These are phyloP conservation scores for Talinum fruticosum DNA, from an alignment of 148 eudicot species.

Conservation along the genomic window DNA sequence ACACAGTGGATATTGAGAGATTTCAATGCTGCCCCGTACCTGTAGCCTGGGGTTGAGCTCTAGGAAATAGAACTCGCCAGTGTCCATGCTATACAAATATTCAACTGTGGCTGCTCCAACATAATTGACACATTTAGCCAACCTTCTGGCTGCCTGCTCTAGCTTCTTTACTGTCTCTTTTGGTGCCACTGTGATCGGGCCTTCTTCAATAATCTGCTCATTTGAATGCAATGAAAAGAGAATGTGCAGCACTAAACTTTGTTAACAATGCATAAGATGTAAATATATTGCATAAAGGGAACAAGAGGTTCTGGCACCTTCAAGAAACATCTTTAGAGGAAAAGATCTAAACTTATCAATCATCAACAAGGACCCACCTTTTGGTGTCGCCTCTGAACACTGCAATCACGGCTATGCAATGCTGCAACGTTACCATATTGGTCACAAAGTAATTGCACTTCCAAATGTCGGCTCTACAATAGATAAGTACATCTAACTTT, in stretches of 20 bases:
- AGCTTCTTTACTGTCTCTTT: slow-evolving; percentile 68
- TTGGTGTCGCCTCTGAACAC: slow-evolving; percentile 95
- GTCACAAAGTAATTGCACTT: slow-evolving; percentile 93
- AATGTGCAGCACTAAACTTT: slow-evolving; percentile 4
- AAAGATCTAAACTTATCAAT: background rate
- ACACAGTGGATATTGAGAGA: slow-evolving; percentile 4
- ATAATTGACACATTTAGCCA: slow-evolving; percentile 83
- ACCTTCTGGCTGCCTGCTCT: slow-evolving; percentile 98
- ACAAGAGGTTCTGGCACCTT: slow-evolving; percentile 19
- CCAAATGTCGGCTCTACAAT: slow-evolving; percentile 84
- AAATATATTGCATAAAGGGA: slow-evolving; percentile 1
- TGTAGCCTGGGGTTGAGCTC: slow-evolving; percentile 95
- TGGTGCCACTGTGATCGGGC: slow-evolving; percentile 95
- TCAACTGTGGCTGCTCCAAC: slow-evolving; percentile 99
- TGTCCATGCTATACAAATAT: slow-evolving; percentile 90
- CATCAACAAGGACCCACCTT: slow-evolving; percentile 47
- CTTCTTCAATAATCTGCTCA: slow-evolving; percentile 94
- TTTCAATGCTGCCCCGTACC: slow-evolving; percentile 35
- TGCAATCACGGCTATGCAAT: slow-evolving; percentile 95
- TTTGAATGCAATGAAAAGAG: background rate
- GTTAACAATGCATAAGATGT: background rate
- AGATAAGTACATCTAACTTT: slow-evolving; percentile 18
- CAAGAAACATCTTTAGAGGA: background rate
- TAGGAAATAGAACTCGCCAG: slow-evolving; percentile 87
- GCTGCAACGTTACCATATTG: slow-evolving; percentile 95